Base-by-base conservation (phyloP, 345 rosid species). In the Salix arbutifolia region DNA sequence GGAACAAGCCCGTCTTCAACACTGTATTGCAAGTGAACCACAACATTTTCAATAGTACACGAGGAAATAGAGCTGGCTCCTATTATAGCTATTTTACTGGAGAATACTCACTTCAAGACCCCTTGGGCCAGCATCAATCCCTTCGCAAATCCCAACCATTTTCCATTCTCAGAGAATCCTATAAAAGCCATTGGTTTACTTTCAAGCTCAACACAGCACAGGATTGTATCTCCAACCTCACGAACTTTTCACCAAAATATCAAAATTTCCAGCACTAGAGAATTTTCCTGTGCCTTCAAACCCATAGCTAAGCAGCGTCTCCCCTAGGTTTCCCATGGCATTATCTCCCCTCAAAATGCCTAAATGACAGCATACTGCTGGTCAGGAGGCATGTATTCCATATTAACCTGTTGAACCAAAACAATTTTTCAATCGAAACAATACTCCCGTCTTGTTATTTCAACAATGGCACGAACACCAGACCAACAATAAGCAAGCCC, bases 401-500 rank as follows among this genome's bases (percentile, higher is more conserved):
- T 80, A 50, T 80, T 65, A 62, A 85, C 84, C 3, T 77, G 73
- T 70, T 83, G 79, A 30, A 30, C 0, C 5, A 84, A 74, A 61
- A 81, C 3, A 14, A 85, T 44, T 56, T 31, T 83, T 72, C 77
- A 77, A 33, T 85, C 69, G 74, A 83, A 81, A 75, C 85, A 81
- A 56, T 81, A 86, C 65, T 86, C 79, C 65, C 85, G 83, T 44
- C 82, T 75, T 4, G 67, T 70, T 30, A 83, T 81, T 69, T 85
- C 86, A 26, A 76, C 77, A 81, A 71, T 71, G 31, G 83, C 83
- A 38, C 77, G 77, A 8, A 73, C 84, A 17, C 86, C 85, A 83
- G 85, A 83, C 85, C 88, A 86, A 50, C 86, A 85, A 77, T 86
- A 86, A 40, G 84, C 78, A 81, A 86, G 72, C 4, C 83, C 86